Evolutionary conservation across 805 yeast species (phyloP).

Genomic region (Candida hungchunana): DNA sequence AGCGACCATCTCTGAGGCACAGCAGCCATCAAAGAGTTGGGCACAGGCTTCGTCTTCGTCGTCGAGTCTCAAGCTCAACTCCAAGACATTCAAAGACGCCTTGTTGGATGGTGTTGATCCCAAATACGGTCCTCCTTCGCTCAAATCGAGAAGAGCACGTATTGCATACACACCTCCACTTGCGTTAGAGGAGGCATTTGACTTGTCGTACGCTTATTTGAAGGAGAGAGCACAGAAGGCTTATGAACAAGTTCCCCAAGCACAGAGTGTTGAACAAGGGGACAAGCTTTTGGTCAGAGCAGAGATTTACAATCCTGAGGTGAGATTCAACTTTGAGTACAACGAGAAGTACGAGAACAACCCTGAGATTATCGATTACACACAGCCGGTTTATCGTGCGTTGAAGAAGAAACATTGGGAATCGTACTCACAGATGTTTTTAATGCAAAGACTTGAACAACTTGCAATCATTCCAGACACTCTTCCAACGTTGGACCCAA

Average conservation of each 20-base stretch:
- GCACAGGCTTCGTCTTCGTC: constrained; percentile 4
- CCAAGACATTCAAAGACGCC: constrained; percentile 23
- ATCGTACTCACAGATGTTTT: constrained; percentile 60
- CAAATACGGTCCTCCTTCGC: constrained; percentile 48
- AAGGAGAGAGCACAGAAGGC: constrained; percentile 42
- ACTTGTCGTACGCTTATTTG: constrained; percentile 58
- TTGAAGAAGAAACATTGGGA: constrained; percentile 71
- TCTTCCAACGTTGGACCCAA: constrained; percentile 80
- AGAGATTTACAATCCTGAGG: constrained; percentile 81
- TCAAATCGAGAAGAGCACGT: constrained; percentile 40
- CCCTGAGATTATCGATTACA: constrained; percentile 52
- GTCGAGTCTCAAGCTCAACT: constrained; percentile 23
- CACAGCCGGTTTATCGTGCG: constrained; percentile 76
- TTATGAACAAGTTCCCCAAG: constrained; percentile 31
- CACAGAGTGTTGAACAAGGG: constrained; percentile 21
- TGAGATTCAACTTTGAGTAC: constrained; percentile 58
- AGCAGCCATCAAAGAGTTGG: constrained; percentile 12
- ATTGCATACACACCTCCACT: constrained; percentile 61
- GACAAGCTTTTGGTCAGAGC: constrained; percentile 47
- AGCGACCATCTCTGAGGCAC: constrained; percentile 7
- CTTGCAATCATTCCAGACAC: constrained; percentile 89
- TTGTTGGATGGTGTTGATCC: constrained; percentile 32
- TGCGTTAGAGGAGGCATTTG: constrained; percentile 69
- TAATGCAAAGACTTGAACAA: constrained; percentile 90
- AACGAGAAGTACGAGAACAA: constrained; percentile 34